Evolutionary conservation across 495 filamentous ascomycete species (phyloP).

Genomic region (Xylaria venustula): DNA sequence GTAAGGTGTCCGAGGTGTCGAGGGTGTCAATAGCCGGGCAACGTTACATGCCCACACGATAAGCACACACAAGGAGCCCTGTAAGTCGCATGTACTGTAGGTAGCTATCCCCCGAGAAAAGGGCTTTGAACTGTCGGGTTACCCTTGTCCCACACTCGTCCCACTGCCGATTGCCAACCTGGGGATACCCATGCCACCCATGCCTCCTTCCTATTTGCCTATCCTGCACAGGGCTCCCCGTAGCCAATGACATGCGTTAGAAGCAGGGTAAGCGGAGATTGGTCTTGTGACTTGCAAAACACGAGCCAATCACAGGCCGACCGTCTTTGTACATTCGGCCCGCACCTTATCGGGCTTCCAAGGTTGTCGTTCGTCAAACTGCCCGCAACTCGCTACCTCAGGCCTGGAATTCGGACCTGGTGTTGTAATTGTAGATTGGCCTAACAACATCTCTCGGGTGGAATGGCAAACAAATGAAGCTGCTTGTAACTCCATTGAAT

Average conservation of each 20-base stretch:
- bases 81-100: background rate
- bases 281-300: slow-evolving; percentile 4
- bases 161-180: background rate
- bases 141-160: background rate
- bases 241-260: background rate
- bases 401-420: too few species aligned
- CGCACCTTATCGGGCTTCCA: slow-evolving; percentile 13
- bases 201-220: slow-evolving; percentile 17
- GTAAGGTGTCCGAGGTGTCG: background rate
- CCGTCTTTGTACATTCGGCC: slow-evolving; percentile 11
- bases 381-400: too few species aligned
- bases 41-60: slow-evolving; percentile 22
- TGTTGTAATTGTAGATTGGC: too few species aligned
- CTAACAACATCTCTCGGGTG: too few species aligned
- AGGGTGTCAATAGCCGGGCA: background rate
- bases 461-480: too few species aligned
- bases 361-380: too few species aligned
- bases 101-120: too few species aligned
- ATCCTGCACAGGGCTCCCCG: background rate
- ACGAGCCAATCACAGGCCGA: slow-evolving; percentile 6
- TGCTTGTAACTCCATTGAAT: too few species aligned
- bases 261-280: background rate
- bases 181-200: slow-evolving; percentile 4
- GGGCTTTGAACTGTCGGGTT: too few species aligned
- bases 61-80: background rate